A percentile compares a stretch with the other conserved stretches of the same genome.
These are phyloP conservation scores for Colletotrichum sp. DNA, from an alignment of 2,329 filamentous ascomycete genomes.

Conservation along the genomic window DNA sequence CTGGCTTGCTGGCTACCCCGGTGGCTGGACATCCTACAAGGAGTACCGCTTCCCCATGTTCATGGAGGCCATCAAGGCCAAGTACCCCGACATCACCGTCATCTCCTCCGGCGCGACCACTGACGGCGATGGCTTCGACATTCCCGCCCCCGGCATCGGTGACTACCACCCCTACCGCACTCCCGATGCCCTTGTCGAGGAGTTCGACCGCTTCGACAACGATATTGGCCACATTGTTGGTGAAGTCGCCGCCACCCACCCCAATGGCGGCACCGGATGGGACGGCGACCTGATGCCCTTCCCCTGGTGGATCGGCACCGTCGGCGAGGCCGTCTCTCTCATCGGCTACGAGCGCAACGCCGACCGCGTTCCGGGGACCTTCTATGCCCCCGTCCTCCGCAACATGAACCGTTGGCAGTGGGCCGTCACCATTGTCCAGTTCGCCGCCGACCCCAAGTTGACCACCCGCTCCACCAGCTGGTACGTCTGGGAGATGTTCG, in stretches of 20 bases:
- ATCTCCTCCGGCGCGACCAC: conserved; percentile 53
- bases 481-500: conserved; percentile 55
- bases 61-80: conserved; percentile 60
- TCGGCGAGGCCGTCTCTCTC: conserved; percentile 70
- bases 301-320: conserved; percentile 64
- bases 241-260: conserved; percentile 57
- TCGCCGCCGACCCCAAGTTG: conserved; percentile 50
- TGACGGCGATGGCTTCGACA: conserved; percentile 49
- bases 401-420: conserved; percentile 57
- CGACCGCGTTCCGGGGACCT: conserved; percentile 59
- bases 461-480: conserved; percentile 57
- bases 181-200: conserved; percentile 54
- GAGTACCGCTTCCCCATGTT: conserved; percentile 65
- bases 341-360: conserved; percentile 70
- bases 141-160: conserved; percentile 46
- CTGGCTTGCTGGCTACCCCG: conserved; percentile 56
- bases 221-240: conserved; percentile 44
- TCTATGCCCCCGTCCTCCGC: conserved; percentile 55
- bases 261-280: conserved; percentile 57
- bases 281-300: conserved; percentile 48
- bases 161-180: conserved; percentile 59
- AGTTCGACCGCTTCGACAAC: conserved; percentile 61
- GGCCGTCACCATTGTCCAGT: conserved; percentile 56
- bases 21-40: conserved; percentile 52
- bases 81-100: conserved; percentile 62